phyloP scores from a whole-genome alignment of 495 filamentous ascomycete genomes.

The Mycothermus thermophilus region DNA sequence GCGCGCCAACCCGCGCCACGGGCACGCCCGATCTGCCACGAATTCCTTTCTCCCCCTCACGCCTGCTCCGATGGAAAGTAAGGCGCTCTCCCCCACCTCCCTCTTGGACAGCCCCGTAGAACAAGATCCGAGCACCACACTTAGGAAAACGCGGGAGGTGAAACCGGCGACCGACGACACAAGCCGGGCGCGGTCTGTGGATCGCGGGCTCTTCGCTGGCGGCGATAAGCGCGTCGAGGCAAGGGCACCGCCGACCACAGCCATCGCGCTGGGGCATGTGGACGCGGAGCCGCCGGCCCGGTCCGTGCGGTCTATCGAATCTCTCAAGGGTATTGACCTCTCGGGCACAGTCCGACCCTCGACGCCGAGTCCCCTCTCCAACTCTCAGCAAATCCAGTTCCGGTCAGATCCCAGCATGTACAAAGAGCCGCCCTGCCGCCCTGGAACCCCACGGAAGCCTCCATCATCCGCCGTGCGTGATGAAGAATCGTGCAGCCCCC shows the following conservation, averaged over 20 bases:
- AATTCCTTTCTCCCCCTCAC: constrained; percentile 36
- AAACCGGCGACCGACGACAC: constrained; percentile 30
- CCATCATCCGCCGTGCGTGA: constrained; percentile 27
- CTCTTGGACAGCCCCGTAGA: constrained; percentile 31
- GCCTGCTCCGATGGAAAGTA: constrained; percentile 23
- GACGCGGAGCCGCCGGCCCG: constrained; percentile 34
- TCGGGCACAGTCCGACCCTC: too few relatives aligned
- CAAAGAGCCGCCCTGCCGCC: too few relatives aligned
- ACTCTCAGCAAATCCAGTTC: constrained; percentile 28
- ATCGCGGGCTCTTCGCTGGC: constrained; percentile 39
- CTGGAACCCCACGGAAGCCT: constrained; percentile 24
- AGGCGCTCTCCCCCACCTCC: constrained; percentile 33
- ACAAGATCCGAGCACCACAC: constrained; percentile 22
- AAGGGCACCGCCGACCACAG: constrained; percentile 45
- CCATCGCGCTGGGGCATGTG: constrained; percentile 49
- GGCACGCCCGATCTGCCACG: constrained; percentile 36
- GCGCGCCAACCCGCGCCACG: constrained; percentile 19
- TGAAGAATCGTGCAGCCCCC: constrained; percentile 19
- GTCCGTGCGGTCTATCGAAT: constrained; percentile 20
- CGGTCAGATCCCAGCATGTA: constrained; percentile 35
- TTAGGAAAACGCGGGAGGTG: constrained; percentile 35
- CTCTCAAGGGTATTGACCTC: constrained; percentile 9
- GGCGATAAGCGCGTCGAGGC: constrained; percentile 51
- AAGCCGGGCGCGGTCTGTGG: constrained; percentile 40
- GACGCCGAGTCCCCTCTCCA: constrained; percentile 18